Evolutionary conservation across 768 basidiomycete species (phyloP).

Genomic region (Boletus reticulatus): DNA sequence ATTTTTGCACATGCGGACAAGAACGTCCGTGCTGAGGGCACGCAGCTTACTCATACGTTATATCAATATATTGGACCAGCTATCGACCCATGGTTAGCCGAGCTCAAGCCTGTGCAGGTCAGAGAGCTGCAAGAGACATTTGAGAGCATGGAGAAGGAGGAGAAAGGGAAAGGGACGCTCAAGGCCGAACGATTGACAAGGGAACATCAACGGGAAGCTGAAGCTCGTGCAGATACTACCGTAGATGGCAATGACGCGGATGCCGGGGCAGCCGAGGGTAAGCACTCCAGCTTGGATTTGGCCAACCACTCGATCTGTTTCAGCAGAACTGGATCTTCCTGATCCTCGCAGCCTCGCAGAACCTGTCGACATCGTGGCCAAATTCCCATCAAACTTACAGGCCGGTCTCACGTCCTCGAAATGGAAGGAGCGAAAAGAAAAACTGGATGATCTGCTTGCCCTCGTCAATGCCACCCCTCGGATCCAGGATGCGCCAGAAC

Average conservation of each 20-base stretch:
- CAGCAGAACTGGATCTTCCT: conserved; percentile 48
- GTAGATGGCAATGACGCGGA: conserved; percentile 37
- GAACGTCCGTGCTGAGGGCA: conserved; percentile 91
- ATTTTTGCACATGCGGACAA: conserved; percentile 96
- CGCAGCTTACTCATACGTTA: conserved; percentile 64
- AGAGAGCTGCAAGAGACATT: conserved; percentile 94
- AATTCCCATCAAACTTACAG: conserved; percentile 74
- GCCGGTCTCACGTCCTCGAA: conserved; percentile 82
- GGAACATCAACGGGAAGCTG: conserved; percentile 70
- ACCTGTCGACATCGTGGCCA: conserved; percentile 72
- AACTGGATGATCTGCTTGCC: conserved; percentile 75
- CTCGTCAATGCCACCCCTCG: conserved; percentile 67
- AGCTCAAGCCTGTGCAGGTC: conserved; percentile 95
- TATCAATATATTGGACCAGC: conserved; percentile 86
- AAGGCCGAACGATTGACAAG: conserved; percentile 81
- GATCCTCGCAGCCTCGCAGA: conserved; percentile 84
- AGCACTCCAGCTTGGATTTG: conserved; percentile 11
- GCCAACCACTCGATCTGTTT: conserved; percentile 9
- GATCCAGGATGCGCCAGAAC: conserved; percentile 77
- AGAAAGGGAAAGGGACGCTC: conserved; percentile 77
- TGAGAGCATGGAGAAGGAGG: conserved; percentile 78
- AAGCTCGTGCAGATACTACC: conserved; percentile 37
- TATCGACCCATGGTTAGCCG: conserved; percentile 80
- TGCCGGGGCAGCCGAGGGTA: conserved; percentile 54
- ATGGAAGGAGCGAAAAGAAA: conserved; percentile 98